A percentile compares a stretch with the other conserved stretches of the same genome.
These are phyloP conservation scores for Pancytospora philotis DNA, from an alignment of 371 early-diverging fungal species.

Conservation along the genomic window DNA sequence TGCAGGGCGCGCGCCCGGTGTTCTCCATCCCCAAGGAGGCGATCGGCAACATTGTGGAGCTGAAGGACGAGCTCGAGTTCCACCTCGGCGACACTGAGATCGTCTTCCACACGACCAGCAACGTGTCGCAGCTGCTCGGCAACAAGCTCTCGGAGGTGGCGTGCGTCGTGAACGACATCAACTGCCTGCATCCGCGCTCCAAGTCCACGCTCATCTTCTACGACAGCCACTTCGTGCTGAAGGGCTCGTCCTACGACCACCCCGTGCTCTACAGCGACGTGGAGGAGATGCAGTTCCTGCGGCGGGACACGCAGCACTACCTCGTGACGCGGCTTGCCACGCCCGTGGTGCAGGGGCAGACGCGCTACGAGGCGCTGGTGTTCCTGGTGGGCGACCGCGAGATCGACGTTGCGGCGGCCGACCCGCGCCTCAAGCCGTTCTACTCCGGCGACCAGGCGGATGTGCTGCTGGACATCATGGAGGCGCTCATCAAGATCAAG, in stretches of 20 bases:
- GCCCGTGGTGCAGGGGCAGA: constrained; percentile 92
- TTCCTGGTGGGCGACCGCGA: constrained; percentile 82
- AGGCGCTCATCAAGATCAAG: constrained; percentile 68
- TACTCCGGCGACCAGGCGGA: constrained; percentile 78
- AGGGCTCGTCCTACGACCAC: constrained; percentile 59
- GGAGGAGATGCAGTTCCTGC: constrained; percentile 43
- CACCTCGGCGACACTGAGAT: constrained; percentile 42
- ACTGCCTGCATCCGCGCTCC: constrained; percentile 54
- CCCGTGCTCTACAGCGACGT: constrained; percentile 51
- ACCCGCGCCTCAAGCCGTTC: constrained; percentile 67
- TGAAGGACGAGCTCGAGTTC: constrained; percentile 51
- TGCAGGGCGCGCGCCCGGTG: constrained; percentile 44
- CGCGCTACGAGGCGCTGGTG: constrained; percentile 84
- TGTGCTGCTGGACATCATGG: constrained; percentile 77
- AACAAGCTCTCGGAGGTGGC: constrained; percentile 40
- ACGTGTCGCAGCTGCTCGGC: constrained; percentile 33
- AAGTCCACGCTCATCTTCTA: constrained; percentile 54
- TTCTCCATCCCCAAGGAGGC: constrained; percentile 56
- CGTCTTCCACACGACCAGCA: constrained; percentile 41
- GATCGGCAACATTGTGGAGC: constrained; percentile 53
- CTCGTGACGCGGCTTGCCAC: constrained; percentile 84
- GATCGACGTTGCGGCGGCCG: constrained; percentile 63
- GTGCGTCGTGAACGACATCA: constrained; percentile 47
- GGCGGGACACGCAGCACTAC: constrained; percentile 50
- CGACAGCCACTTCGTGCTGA: constrained; percentile 43